A percentile compares a stretch with the other conserved stretches of the same genome.
Conservation (phyloP, 2,329 filamentous ascomycete genomes). For the Torrubiellomyces zombiae region DNA sequence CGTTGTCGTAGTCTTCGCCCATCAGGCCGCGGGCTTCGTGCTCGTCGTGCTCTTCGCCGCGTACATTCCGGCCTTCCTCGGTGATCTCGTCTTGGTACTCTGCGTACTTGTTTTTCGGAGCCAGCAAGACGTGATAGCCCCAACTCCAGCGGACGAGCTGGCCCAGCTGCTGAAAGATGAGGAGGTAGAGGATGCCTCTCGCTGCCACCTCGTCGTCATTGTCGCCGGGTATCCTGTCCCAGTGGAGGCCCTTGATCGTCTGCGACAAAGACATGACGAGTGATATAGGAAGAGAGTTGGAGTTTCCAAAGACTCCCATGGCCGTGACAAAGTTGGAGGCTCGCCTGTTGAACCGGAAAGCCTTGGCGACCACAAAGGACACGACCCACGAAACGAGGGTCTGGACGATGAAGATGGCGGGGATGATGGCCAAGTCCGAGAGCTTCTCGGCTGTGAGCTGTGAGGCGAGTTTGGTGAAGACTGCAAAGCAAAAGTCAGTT, state of each 20-base stretch:
- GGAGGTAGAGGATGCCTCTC: conserved; percentile 81
- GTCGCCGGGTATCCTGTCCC: conserved; percentile 79
- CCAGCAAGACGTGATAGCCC: conserved; percentile 91
- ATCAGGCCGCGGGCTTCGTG: conserved; percentile 30
- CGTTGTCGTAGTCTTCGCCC: conserved; percentile 16
- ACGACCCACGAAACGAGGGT: conserved; percentile 74
- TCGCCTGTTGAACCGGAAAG: conserved; percentile 68
- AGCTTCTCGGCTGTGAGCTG: conserved; percentile 87
- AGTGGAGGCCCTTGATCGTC: conserved; percentile 81
- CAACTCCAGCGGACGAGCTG: conserved; percentile 95
- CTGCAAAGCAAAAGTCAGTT: conserved; percentile 26
- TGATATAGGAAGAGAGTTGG: conserved; percentile 92
- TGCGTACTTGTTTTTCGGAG: conserved; percentile 58
- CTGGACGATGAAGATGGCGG: conserved; percentile 82
- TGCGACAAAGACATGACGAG: conserved; percentile 87
- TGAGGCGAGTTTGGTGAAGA: conserved; percentile 92
- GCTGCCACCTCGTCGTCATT: conserved; percentile 92
- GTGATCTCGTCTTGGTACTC: conserved; percentile 40
- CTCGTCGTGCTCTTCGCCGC: conserved; percentile 24
- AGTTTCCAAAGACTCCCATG: conserved; percentile 97
- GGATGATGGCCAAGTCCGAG: conserved; percentile 79
- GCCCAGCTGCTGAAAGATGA: conserved; percentile 95
- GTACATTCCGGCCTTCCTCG: conserved; percentile 43
- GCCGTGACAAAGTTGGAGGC: conserved; percentile 89
- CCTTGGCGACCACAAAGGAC: conserved; percentile 50